Evolutionary conservation across 1,284 basidiomycete genomes (phyloP).

Genomic region (Leccinum olivaceoglutinosum): DNA sequence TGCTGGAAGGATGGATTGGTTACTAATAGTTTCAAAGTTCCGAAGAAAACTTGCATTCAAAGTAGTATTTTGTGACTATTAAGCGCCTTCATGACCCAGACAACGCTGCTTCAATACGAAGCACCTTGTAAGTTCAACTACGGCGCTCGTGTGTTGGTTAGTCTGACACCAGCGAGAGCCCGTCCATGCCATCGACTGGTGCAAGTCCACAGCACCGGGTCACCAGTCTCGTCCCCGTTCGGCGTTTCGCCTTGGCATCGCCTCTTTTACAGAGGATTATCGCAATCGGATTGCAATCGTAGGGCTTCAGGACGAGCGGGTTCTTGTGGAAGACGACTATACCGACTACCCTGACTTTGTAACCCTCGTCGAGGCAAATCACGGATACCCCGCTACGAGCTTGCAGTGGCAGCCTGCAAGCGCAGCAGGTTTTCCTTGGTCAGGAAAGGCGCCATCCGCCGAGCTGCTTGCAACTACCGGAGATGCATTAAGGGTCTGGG

Average conservation of each 20-base stretch:
- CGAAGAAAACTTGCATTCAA: too few species aligned
- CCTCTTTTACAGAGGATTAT: conserved; percentile 76
- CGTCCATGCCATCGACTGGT: conserved; percentile 80
- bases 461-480: conserved; percentile 89
- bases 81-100: conserved; percentile 47
- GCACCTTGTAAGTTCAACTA: conserved; percentile 57
- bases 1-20: too few species aligned
- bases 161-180: conserved; percentile 52
- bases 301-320: conserved; percentile 79
- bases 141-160: background rate
- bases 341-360: conserved; percentile 79
- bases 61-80: too few species aligned
- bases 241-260: conserved; percentile 74
- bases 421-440: conserved; percentile 57
- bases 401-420: conserved; percentile 80
- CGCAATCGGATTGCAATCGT: conserved; percentile 78
- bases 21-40: too few species aligned
- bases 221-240: conserved; percentile 69
- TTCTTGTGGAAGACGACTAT: conserved; percentile 77
- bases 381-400: conserved; percentile 81
- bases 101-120: conserved; percentile 66
- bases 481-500: conserved; percentile 87
- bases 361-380: conserved; percentile 71
- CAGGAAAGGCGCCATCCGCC: conserved; percentile 51
- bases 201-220: conserved; percentile 70